Percentiles rank a stretch among this genome's conserved stretches.
These are phyloP conservation scores for Solanum chiquidenum DNA, from an alignment of 257 asterid species.

Conservation along the genomic window DNA sequence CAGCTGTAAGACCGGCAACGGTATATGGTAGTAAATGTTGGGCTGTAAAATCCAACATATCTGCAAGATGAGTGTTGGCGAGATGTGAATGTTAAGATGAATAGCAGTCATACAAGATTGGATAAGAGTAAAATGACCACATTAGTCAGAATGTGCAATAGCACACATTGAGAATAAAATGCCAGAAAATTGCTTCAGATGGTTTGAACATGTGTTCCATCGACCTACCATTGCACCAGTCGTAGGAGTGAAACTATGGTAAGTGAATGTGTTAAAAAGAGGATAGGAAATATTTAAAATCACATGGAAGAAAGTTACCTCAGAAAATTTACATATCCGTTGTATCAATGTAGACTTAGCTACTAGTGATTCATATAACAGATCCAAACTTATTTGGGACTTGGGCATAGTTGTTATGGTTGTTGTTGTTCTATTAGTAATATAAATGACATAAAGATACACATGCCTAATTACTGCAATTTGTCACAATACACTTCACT, in stretches of 20 bases:
- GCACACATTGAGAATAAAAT: not conserved
- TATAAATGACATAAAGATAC: not conserved
- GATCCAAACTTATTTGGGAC: not conserved
- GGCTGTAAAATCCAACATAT: not conserved
- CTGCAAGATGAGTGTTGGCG: not conserved
- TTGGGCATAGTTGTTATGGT: not conserved
- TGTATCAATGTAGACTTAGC: not conserved
- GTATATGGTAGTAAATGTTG: not conserved
- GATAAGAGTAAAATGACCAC: not conserved
- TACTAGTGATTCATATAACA: not conserved
- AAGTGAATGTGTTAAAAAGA: not conserved
- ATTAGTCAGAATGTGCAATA: not conserved
- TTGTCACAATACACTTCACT: not conserved
- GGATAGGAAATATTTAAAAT: not conserved
- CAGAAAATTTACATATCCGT: not conserved
- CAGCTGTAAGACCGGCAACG: not conserved
- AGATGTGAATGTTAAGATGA: not conserved
- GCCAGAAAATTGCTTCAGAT: not conserved
- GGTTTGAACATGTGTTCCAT: not conserved
- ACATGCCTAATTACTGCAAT: not conserved
- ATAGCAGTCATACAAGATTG: not conserved
- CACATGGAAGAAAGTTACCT: not conserved
- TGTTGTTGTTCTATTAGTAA: not conserved
- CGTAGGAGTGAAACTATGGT: not conserved
- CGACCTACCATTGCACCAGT: not conserved